A percentile compares a stretch with the other conserved stretches of the same genome.
Evolutionary conservation across 371 early-diverging fungal species (phyloP).

Genomic region (Saksenaea vasiformis): DNA sequence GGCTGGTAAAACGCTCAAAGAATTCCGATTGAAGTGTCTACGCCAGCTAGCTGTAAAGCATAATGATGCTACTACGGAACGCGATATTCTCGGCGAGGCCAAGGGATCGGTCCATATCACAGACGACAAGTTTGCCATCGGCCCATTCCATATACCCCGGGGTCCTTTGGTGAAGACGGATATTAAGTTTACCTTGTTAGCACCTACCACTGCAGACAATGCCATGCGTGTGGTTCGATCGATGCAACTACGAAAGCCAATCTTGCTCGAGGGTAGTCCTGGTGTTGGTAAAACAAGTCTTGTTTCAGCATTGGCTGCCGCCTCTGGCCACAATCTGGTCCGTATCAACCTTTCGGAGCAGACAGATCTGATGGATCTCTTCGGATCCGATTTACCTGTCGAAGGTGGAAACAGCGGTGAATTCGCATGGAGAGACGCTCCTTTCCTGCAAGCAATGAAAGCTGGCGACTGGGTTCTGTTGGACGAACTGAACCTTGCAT

Average conservation of each 20-base stretch:
- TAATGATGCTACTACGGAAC: constrained; percentile 30
- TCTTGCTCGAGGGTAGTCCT: constrained; percentile 97
- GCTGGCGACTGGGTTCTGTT: constrained; percentile 98
- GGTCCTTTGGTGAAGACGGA: constrained; percentile 57
- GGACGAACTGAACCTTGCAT: constrained; percentile 99
- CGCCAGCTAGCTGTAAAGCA: constrained; percentile 48
- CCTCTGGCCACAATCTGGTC: constrained; percentile 82
- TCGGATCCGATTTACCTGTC: constrained; percentile 97
- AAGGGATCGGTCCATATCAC: constrained; percentile 40
- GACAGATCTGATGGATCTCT: constrained; percentile 99
- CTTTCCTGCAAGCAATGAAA: constrained; percentile 95
- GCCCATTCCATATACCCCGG: constrained; percentile 77
- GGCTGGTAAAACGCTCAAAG: constrained; percentile 45
- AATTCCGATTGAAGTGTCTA: constrained; percentile 59
- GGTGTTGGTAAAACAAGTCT: constrained; percentile 98
- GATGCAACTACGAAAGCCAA: constrained; percentile 90
- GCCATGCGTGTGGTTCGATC: constrained; percentile 94
- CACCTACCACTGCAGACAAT: constrained; percentile 91
- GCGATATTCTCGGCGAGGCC: constrained; percentile 49
- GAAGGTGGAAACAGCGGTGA: constrained; percentile 86
- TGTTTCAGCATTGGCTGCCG: constrained; percentile 83
- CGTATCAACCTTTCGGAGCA: constrained; percentile 99
- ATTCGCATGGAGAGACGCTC: constrained; percentile 97
- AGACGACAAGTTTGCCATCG: constrained; percentile 61
- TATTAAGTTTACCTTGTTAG: constrained; percentile 79